Evolutionary conservation across 2,329 filamentous ascomycete genomes (phyloP).

Genomic region (Pestalotiopsis fici): DNA sequence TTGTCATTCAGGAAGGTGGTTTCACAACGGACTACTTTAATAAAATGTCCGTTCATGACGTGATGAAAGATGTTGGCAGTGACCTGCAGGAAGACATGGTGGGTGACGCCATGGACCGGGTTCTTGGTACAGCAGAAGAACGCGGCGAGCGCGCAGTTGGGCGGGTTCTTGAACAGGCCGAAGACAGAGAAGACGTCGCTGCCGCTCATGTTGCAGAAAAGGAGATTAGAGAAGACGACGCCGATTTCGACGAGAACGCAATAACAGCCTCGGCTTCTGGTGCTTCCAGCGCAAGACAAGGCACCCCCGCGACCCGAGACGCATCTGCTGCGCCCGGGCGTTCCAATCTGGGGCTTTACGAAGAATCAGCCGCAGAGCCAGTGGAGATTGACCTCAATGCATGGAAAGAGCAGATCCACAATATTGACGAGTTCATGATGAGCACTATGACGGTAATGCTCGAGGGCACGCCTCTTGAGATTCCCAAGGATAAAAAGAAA

Average conservation of each 20-base stretch:
- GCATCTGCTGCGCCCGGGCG: constrained; percentile 33
- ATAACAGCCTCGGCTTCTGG: constrained; percentile 44
- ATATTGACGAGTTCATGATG: constrained; percentile 77
- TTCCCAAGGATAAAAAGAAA: constrained; percentile 67
- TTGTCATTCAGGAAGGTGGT: constrained; percentile 96
- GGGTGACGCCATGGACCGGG: constrained; percentile 77
- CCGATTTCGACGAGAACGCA: constrained; percentile 75
- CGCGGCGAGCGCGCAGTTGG: constrained; percentile 64
- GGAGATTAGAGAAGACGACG: constrained; percentile 84
- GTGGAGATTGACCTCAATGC: constrained; percentile 57
- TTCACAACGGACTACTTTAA: constrained; percentile 98
- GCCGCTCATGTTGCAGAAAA: constrained; percentile 87
- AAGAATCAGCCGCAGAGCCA: constrained; percentile 34
- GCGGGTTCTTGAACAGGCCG: constrained; percentile 77
- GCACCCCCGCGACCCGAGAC: constrained; percentile 45
- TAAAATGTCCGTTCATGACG: constrained; percentile 69
- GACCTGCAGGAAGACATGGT: constrained; percentile 47
- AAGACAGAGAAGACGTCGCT: constrained; percentile 88
- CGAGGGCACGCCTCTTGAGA: constrained; percentile 59
- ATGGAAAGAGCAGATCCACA: constrained; percentile 57
- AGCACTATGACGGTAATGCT: constrained; percentile 65
- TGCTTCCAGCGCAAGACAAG: constrained; percentile 50
- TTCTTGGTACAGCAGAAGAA: constrained; percentile 68
- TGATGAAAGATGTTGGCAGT: constrained; percentile 60
- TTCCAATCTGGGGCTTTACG: constrained; percentile 38